Conservation (phyloP, 345 rosid species). For the Mercurialis annua region DNA sequence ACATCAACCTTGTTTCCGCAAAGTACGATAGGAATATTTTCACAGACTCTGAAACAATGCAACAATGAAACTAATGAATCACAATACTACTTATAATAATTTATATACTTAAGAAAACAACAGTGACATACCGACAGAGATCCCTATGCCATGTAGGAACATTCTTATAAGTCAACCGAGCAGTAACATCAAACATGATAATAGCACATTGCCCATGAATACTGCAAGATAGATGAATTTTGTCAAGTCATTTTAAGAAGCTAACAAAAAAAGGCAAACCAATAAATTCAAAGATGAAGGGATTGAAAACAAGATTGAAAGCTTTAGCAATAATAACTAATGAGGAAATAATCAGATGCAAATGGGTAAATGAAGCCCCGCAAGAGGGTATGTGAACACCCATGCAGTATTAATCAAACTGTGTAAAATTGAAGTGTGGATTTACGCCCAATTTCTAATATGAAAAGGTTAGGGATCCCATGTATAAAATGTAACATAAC, state of each 20-base stretch:
- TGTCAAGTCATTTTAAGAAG: too few relatives aligned
- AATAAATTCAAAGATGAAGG: background rate
- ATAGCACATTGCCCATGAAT: constrained; percentile 99
- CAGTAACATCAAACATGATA: constrained; percentile 96
- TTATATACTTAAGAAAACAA: background rate
- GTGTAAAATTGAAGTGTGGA: too few relatives aligned
- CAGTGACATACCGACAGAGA: constrained; percentile 78
- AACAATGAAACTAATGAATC: background rate
- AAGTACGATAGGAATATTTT: constrained; percentile 52
- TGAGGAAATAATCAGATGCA: too few relatives aligned
- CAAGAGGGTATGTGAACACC: too few relatives aligned
- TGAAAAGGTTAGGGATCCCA: too few relatives aligned
- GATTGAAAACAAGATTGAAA: too few relatives aligned
- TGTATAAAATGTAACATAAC: too few relatives aligned
- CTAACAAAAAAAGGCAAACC: background rate
- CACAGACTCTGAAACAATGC: constrained; percentile 39
- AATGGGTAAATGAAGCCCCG: too few relatives aligned
- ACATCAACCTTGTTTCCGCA: constrained; percentile 63
- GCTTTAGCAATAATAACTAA: too few relatives aligned
- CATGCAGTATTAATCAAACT: too few relatives aligned
- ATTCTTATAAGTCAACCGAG: constrained; percentile 92
- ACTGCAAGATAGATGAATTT: constrained; percentile 53
- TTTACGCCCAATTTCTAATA: too few relatives aligned
- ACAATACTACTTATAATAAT: background rate
- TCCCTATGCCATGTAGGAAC: constrained; percentile 99